phyloP scores from a whole-genome alignment of 2,329 filamentous ascomycete genomes.

The Alternaria burnsii region DNA sequence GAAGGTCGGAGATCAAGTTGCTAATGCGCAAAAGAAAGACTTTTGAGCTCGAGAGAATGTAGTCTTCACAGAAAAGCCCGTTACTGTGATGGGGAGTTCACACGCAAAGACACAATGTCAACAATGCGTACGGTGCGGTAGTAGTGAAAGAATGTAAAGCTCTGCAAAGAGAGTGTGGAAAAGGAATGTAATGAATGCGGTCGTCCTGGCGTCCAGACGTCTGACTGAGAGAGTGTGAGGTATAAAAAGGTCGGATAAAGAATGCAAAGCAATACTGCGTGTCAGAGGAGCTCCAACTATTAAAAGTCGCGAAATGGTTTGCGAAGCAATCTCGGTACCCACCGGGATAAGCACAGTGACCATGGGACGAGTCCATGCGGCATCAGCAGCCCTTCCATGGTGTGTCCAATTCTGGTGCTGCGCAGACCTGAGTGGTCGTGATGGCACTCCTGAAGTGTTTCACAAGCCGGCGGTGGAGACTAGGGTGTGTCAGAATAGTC shows the following conservation, averaged over 20 bases:
- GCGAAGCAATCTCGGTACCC: slow-evolving; percentile 39
- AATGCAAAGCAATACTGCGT: slow-evolving; percentile 24
- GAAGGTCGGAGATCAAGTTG: neutral
- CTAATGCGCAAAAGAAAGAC: neutral
- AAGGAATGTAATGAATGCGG: slow-evolving; percentile 35
- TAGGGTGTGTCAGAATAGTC: slow-evolving; percentile 44
- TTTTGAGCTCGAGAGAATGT: slow-evolving; percentile 21
- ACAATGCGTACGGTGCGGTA: slow-evolving; percentile 26
- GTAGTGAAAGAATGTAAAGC: slow-evolving; percentile 40
- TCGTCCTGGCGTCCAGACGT: slow-evolving; percentile 43
- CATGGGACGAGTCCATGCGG: slow-evolving; percentile 32
- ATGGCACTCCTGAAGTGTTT: slow-evolving; percentile 40
- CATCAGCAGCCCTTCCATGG: slow-evolving; percentile 28
- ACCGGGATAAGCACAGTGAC: slow-evolving; percentile 13
- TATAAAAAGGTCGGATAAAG: slow-evolving; percentile 41
- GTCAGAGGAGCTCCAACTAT: slow-evolving; percentile 32
- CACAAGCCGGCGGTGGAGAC: slow-evolving; percentile 45
- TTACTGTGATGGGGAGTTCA: slow-evolving; percentile 10
- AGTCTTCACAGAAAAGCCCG: slow-evolving; percentile 44
- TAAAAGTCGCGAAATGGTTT: slow-evolving; percentile 35
- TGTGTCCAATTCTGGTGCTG: slow-evolving; percentile 34
- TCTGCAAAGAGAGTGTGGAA: slow-evolving; percentile 35
- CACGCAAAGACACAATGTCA: slow-evolving; percentile 23
- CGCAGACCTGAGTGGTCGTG: slow-evolving; percentile 37
- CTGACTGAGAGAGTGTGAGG: slow-evolving; percentile 34